phyloP scores from a whole-genome alignment of 78 protist genomes.

The Salpingoeca rosetta region DNA sequence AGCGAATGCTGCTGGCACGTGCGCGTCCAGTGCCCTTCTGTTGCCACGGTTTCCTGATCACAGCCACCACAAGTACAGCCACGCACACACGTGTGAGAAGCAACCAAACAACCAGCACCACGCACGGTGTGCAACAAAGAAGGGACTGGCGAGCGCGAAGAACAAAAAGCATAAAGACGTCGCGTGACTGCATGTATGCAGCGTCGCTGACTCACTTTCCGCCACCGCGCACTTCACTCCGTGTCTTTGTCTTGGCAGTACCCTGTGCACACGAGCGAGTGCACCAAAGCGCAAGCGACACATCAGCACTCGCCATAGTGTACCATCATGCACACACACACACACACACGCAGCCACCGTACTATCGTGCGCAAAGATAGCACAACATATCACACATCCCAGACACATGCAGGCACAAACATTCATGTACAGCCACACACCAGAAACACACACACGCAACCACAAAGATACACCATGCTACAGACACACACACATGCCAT shows the following conservation, averaged over 20 bases:
- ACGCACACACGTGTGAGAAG: too few species aligned
- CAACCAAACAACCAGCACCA: too few species aligned
- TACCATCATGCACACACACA: too few species aligned
- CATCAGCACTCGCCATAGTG: background rate
- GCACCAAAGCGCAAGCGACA: background rate
- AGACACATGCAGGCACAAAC: background rate
- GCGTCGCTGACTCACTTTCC: background rate
- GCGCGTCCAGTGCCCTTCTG: background rate
- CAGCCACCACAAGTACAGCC: background rate
- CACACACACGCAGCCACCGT: too few species aligned
- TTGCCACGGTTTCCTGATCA: background rate
- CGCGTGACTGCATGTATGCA: background rate
- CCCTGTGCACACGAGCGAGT: background rate
- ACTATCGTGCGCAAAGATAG: background rate
- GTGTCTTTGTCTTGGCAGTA: background rate
- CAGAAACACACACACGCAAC: background rate
- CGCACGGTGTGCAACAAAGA: background rate
- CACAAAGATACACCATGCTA: background rate
- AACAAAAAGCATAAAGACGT: background rate
- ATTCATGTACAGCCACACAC: background rate
- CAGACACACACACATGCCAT: background rate
- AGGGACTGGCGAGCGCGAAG: background rate
- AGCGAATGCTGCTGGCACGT: background rate
- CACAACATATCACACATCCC: too few species aligned
- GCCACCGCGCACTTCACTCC: background rate